These are phyloP conservation scores for Pneumocystis sp. DNA, from an alignment of 1,139 yeast species.

Conservation along the genomic window DNA sequence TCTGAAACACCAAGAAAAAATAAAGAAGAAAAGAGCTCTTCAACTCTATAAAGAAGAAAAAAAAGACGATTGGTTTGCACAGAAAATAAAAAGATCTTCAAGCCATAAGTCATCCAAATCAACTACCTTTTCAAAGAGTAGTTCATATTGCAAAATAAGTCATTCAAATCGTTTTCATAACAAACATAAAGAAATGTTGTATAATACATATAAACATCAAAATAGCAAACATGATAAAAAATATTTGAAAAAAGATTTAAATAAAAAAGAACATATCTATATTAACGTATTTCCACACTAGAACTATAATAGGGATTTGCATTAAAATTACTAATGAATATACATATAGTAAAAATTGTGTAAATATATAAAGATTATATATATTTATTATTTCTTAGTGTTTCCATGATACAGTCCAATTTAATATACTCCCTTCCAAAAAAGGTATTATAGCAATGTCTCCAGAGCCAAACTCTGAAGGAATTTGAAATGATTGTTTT, in stretches of 20 bases:
- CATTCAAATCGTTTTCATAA: slow-evolving; percentile 1
- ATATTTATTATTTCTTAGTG: background rate
- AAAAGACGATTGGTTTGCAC: slow-evolving; percentile 9
- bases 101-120: background rate
- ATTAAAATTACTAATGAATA: background rate
- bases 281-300: background rate
- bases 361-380: background rate
- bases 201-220: background rate
- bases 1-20: background rate
- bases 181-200: background rate
- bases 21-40: background rate
- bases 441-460: slow-evolving; percentile 69
- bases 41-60: background rate
- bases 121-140: background rate
- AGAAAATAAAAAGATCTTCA: background rate
- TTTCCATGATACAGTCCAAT: slow-evolving; percentile 69
- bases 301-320: background rate
- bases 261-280: background rate
- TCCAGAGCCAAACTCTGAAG: slow-evolving; percentile 37
- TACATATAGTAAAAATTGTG: background rate
- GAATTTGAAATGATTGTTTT: slow-evolving; percentile 39
- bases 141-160: background rate
- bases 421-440: slow-evolving; percentile 59
- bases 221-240: background rate
- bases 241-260: background rate